Conservation (phyloP, 108 stramenopile genomes). For the Schizochytrium sp. region DNA sequence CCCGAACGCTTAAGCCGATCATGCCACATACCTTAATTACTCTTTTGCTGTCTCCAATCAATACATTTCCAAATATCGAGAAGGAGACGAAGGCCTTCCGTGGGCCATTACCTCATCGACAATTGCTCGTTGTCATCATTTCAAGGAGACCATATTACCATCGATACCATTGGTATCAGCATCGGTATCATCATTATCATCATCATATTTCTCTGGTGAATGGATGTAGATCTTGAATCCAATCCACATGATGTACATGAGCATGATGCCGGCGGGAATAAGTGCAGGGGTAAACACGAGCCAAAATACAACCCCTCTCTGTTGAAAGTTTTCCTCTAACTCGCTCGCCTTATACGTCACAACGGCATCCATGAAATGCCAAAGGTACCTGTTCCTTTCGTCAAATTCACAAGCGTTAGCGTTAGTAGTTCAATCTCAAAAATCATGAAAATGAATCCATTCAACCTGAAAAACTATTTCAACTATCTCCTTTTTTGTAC, state of each 20-base stretch:
- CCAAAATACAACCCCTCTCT: constrained; percentile 27
- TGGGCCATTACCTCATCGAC: too few species aligned
- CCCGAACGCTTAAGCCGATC: not conserved
- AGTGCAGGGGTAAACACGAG: not conserved
- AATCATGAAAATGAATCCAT: too few species aligned
- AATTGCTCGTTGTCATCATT: too few species aligned
- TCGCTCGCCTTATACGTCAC: not conserved
- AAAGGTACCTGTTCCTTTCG: not conserved
- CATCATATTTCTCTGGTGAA: not conserved
- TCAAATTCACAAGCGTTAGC: not conserved
- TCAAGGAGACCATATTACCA: too few species aligned
- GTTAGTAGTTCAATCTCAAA: too few species aligned
- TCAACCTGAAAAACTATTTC: too few species aligned
- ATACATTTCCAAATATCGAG: too few species aligned
- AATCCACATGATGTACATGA: constrained; percentile 59
- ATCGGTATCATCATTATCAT: not conserved
- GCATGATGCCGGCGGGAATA: constrained; percentile 15
- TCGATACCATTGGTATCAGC: too few species aligned
- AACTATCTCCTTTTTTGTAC: too few species aligned
- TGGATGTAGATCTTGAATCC: constrained; percentile 54
- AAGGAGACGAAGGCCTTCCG: too few species aligned
- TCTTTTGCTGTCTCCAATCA: too few species aligned
- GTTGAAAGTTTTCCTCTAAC: constrained; percentile 17
- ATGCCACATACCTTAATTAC: too few species aligned
- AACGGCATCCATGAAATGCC: not conserved